phyloP scores from a whole-genome alignment of 306 rosid genomes.

The Ormosia semicastrata region DNA sequence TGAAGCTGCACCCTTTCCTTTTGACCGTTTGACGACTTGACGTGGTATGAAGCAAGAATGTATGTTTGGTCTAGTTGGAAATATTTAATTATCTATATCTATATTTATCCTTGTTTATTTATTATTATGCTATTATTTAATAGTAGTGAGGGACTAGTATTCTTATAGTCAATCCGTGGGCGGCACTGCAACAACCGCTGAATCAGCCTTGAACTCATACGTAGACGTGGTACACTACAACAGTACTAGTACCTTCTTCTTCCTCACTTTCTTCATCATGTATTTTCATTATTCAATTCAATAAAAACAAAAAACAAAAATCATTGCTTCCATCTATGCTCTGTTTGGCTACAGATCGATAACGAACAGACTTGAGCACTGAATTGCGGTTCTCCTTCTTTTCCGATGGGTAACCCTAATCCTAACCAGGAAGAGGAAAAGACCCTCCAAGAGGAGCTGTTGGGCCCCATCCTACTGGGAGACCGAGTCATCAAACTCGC shows the following conservation, averaged over 20 bases:
- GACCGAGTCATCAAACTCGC: conserved; percentile 70
- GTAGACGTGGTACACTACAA: not conserved
- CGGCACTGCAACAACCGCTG: not conserved
- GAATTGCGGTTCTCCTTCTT: not conserved
- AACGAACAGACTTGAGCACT: not conserved
- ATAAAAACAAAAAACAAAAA: not conserved
- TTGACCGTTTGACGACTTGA: not conserved
- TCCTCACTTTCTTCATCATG: not conserved
- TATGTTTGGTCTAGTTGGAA: not conserved
- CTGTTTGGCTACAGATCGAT: not conserved
- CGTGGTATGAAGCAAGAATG: conserved; percentile 2
- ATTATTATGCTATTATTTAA: too few species aligned
- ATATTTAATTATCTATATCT: not conserved
- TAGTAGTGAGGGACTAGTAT: too few species aligned
- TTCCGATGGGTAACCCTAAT: conserved; percentile 35
- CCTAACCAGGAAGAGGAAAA: conserved; percentile 34
- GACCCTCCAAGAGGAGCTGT: conserved; percentile 58
- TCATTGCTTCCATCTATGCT: not conserved
- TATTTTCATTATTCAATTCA: not conserved
- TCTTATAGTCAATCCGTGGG: not conserved
- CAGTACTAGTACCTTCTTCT: not conserved
- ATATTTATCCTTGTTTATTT: too few species aligned
- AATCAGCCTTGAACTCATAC: not conserved
- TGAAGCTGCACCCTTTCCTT: not conserved
- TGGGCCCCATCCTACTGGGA: conserved; percentile 56